A percentile compares a stretch with the other conserved stretches of the same genome.
phyloP scores from a whole-genome alignment of 2,329 filamentous ascomycete species.

The Dactylonectria estremocensis region DNA sequence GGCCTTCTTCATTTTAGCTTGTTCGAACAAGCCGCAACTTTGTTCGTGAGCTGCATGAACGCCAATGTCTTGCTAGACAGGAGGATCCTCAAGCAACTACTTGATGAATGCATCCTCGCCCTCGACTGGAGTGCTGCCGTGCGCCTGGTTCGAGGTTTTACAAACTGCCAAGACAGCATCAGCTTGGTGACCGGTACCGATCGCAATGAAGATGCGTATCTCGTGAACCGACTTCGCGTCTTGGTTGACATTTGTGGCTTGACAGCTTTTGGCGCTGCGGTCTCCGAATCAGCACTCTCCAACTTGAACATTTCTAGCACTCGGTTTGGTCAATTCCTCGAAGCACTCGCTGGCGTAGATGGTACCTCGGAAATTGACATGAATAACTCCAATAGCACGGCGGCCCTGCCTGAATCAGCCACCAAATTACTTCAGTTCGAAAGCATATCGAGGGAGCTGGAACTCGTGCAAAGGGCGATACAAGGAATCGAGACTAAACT shows the following conservation, averaged over 20 bases:
- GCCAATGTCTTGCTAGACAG: slow-evolving; percentile 52
- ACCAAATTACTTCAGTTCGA: slow-evolving; percentile 54
- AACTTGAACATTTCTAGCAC: slow-evolving; percentile 47
- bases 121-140: slow-evolving; percentile 58
- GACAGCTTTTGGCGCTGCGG: slow-evolving; percentile 7
- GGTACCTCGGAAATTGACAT: slow-evolving; percentile 26
- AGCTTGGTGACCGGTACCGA: slow-evolving; percentile 40
- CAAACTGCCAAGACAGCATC: slow-evolving; percentile 46
- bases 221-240: slow-evolving; percentile 52
- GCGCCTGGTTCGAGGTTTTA: slow-evolving; percentile 50
- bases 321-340: slow-evolving; percentile 44
- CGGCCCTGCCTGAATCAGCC: background rate
- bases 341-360: slow-evolving; percentile 37
- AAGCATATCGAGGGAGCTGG: slow-evolving; percentile 53
- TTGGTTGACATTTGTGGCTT: slow-evolving; percentile 57
- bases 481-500: slow-evolving; percentile 55
- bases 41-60: slow-evolving; percentile 59
- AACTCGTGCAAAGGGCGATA: slow-evolving; percentile 47
- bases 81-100: slow-evolving; percentile 54
- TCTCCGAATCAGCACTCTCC: slow-evolving; percentile 36
- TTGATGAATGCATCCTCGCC: slow-evolving; percentile 59
- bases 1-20: slow-evolving; percentile 65
- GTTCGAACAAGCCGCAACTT: slow-evolving; percentile 60
- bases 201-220: slow-evolving; percentile 43
- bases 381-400: background rate